These are phyloP conservation scores for Ogataea methanolica DNA, from an alignment of 805 yeast genomes.

Conservation along the genomic window DNA sequence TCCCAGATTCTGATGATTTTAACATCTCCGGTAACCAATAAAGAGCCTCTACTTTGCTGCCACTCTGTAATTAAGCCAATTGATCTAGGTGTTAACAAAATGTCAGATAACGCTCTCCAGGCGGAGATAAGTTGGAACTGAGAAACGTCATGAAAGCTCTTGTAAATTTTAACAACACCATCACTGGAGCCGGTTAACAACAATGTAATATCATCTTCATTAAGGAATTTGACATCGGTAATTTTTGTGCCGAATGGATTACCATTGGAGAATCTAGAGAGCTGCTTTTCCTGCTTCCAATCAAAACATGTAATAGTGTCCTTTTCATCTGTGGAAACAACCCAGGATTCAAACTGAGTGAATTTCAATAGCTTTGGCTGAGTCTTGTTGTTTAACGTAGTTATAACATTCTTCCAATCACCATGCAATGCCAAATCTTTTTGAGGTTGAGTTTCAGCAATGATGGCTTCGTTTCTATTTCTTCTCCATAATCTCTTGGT, in stretches of 20 bases:
- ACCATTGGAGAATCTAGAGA: constrained; percentile 72
- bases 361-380: constrained; percentile 78
- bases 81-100: constrained; percentile 73
- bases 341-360: constrained; percentile 84
- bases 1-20: constrained; percentile 93
- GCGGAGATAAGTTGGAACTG: constrained; percentile 67
- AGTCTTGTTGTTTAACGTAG: constrained; percentile 62
- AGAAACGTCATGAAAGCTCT: constrained; percentile 58
- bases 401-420: constrained; percentile 68
- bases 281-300: constrained; percentile 59
- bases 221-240: constrained; percentile 78
- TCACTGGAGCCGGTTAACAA: constrained; percentile 87
- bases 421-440: constrained; percentile 80
- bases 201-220: constrained; percentile 89
- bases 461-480: constrained; percentile 80
- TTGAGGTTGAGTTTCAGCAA: constrained; percentile 86
- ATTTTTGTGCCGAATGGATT: constrained; percentile 86
- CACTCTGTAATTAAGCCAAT: constrained; percentile 87
- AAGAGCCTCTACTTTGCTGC: constrained; percentile 93
- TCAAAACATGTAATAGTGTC: constrained; percentile 85
- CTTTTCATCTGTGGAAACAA: constrained; percentile 77
- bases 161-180: constrained; percentile 86
- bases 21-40: constrained; percentile 91
- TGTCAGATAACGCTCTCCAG: constrained; percentile 91
- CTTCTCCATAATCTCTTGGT: constrained; percentile 83